Evolutionary conservation across 1,284 basidiomycete genomes (phyloP), one percentile per base, ranked within the genome.

Genomic region (Cutaneotrichosporon arboriforme): DNA sequence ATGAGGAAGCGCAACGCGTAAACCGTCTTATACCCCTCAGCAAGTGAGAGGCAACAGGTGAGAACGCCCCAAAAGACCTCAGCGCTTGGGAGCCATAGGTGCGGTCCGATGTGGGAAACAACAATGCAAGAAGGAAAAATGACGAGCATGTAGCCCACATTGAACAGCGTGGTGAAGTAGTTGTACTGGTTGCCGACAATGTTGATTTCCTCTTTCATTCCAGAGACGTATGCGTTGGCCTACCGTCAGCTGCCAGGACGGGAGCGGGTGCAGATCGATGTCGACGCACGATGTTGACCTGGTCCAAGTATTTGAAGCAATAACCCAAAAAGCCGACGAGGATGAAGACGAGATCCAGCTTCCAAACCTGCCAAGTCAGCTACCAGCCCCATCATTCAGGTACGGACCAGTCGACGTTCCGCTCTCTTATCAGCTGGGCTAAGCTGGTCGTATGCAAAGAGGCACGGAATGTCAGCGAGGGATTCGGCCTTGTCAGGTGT

Each of bases 171-270:
- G 3, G 54, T 55, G 20, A 47, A 42, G 54, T 26, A 51, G 40
- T 55, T 65, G 50, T 68, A 68, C 35, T 69, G 51, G 49, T 69
- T 66, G 14, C 55, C 64, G 12, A 51, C n/a, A 33, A 67, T 61
- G 21, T 63, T 58, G 39, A 69, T 55, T 41, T 66, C 67, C 4
- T 54, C 47, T 46, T 55, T 49, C 54, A 55, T 55, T 18, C 49
- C 50, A n/a, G 60, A 60, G 26, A 69, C 67, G 40, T 66, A 62
- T 10, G 61, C 62, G 39, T 65, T 62, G 21, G 55, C 37, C 40
- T 62, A 48, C 39, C 51, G 14, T 51, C 40, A 23, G 50, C 35
- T 38, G 9, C 7, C 10, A 13, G 36, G 8, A 8, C 36, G 8
- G 14, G 17, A n/a, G 13, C 8, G 36, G 14, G 13, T n/a, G 36